Evolutionary conservation across 208 protist genomes (phyloP), one percentile per base, ranked within the genome.

Genomic region (Acanthamoeba sp.): DNA sequence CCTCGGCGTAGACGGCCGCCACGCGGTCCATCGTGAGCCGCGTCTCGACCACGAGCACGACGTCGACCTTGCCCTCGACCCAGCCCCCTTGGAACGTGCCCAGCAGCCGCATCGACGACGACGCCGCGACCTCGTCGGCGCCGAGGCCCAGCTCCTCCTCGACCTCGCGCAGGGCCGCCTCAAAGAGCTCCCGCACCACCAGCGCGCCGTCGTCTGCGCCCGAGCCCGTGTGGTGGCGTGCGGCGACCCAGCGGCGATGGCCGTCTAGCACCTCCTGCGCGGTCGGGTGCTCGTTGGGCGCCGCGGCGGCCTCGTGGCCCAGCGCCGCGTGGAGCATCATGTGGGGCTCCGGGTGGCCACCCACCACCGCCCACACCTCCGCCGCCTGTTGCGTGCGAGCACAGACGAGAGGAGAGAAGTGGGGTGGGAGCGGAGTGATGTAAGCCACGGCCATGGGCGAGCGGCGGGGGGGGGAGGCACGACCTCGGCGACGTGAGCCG

Each of bases 81-180:
- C 73, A 82, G 1, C 36, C 73, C 38, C 36, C 38, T 1, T 22
- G 2, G 73, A 82, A 82, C 16, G 73, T 82, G 73, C 73, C 73
- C 40, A 82, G 73, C 38, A 82, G 40, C 38, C 16, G 24, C 34
- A 38, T 10, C 73, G 36, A 1, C 1, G 73, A 10, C 42, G 38
- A 3, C 12, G 36, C 7, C 24, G 50, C 24, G 24, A 50, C 40
- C 38, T 22, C 59, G 29, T n/a, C 64, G 64, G n/a, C 64, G 9
- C 40, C n/a, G 20, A 82, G 20, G 34, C 73, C 73, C 73, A 82
- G 73, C 73, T 82, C 73, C n/a, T 82, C 73, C 40, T 82, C 73
- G 6, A 82, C 73, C 42, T 82, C 73, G 24, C 73, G 73, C 73
- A 50, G 73, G 16, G 38, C 73, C 27, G 73, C 73, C 6, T 82